Base-by-base conservation (phyloP, 1,284 basidiomycete genomes). In the Rhizoctonia solani region DNA sequence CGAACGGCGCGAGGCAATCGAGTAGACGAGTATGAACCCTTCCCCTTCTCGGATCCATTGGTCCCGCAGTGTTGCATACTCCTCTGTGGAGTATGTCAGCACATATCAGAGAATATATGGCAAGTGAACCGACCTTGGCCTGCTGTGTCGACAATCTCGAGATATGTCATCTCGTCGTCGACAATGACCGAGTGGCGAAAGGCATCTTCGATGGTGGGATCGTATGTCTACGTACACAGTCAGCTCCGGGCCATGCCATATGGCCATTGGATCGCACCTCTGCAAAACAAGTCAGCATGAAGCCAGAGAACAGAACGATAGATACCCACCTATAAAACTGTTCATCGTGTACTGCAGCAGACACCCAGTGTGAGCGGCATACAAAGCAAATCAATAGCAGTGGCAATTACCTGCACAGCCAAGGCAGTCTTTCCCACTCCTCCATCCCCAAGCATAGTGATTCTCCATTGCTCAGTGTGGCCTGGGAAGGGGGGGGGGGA, bases 31-130 rank as follows among this genome's bases (percentile, higher is more conserved):
- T 71, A 99, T 90, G 80, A 99, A 99, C 9, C 96, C 97, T 81
- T 99, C 95, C 70, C 97, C 96, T 77, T 98, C 97, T 58, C 96
- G 87, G 73, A 99, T 97, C 93, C 97, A 99, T 79, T 99, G 96
- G 82, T 99, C 96, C 72, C 97, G 88, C 76, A 99, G 85, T 37
- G 97, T 97, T 65, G 94, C 95, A 75, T 95, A 95, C 77, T 95
- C 93, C 89, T 95, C 93, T 95, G 77, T 67, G 30, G n/a, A n/a
- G 19, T 14, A 5, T 30, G 25, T 65, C 50, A 44, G 9, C n/a
- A 5, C n/a, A n/a, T n/a, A n/a, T n/a, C n/a, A 30, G 27, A 39
- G 32, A 3, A 32, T 11, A 8, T 32, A 32, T 34, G 14, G 27
- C 9, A 5, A 27, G 42, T 37, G 47, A 41, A 79, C 86, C 69